A percentile compares a stretch with the other conserved stretches of the same genome.
These are phyloP conservation scores for Hygrophorus pudorinus DNA, from an alignment of 768 basidiomycete genomes.

Conservation along the genomic window DNA sequence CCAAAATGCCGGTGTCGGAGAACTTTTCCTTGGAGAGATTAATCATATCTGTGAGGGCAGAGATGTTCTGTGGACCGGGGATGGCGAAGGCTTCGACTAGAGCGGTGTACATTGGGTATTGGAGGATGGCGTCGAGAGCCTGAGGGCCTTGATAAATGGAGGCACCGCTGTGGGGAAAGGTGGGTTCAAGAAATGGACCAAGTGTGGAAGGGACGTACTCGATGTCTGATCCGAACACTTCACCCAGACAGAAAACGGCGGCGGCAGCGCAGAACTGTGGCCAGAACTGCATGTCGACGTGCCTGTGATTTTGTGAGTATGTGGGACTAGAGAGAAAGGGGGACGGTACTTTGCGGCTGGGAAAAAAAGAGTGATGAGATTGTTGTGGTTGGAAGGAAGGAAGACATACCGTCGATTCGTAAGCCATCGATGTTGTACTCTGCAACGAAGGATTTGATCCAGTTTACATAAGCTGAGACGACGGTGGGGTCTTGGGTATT, in stretches of 20 bases:
- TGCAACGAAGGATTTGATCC: slow-evolving; percentile 60
- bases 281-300: slow-evolving; percentile 72
- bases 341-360: slow-evolving; percentile 33
- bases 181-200: background rate
- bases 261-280: slow-evolving; percentile 62
- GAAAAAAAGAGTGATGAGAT: background rate
- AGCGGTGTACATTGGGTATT: slow-evolving; percentile 62
- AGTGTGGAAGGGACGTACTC: slow-evolving; percentile 24
- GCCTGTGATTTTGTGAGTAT: slow-evolving; percentile 28
- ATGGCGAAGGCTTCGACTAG: slow-evolving; percentile 58
- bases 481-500: slow-evolving; percentile 66
- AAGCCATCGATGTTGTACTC: slow-evolving; percentile 79
- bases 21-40: slow-evolving; percentile 44
- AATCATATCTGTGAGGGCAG: slow-evolving; percentile 42
- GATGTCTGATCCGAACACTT: slow-evolving; percentile 53
- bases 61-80: slow-evolving; percentile 57
- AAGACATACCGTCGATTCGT: slow-evolving; percentile 59
- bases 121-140: slow-evolving; percentile 57
- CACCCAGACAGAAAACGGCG: slow-evolving; percentile 80
- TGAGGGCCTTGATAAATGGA: slow-evolving; percentile 53
- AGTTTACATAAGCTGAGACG: slow-evolving; percentile 48
- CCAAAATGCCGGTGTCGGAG: slow-evolving; percentile 40
- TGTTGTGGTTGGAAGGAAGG: background rate
- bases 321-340: background rate
- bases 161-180: slow-evolving; percentile 29